Evolutionary conservation across 352 stramenopile genomes (phyloP).

Genomic region (Pythium oligandrum): DNA sequence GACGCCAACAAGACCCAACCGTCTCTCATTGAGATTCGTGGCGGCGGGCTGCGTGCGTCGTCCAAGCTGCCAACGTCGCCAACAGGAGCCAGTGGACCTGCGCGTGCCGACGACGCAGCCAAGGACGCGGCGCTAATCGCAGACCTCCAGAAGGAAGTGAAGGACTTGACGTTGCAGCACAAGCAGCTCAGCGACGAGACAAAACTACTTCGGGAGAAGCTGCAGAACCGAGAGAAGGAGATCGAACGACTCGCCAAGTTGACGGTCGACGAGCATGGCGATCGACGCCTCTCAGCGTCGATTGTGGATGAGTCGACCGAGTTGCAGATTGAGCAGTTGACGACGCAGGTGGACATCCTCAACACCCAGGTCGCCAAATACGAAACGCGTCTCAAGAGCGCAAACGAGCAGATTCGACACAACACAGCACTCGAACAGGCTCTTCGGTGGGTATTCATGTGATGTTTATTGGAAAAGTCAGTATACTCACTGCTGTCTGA

Average conservation of each 20-base stretch:
- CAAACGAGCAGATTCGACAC: slow-evolving; percentile 42
- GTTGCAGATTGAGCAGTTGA: slow-evolving; percentile 68
- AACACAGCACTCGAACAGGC: slow-evolving; percentile 44
- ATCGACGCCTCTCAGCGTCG: background rate
- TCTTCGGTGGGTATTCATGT: slow-evolving; percentile 9
- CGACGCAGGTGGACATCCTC: slow-evolving; percentile 61
- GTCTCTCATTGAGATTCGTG: slow-evolving; percentile 18
- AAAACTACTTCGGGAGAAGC: slow-evolving; percentile 40
- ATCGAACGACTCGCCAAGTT: slow-evolving; percentile 60
- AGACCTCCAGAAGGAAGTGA: slow-evolving; percentile 43
- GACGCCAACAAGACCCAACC: slow-evolving; percentile 18
- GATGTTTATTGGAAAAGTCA: too few species aligned
- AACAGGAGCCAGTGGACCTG: too few species aligned
- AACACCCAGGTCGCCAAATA: slow-evolving; percentile 83
- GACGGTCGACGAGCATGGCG: slow-evolving; percentile 15
- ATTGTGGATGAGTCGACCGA: slow-evolving; percentile 33
- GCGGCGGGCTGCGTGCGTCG: slow-evolving; percentile 12
- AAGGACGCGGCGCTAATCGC: slow-evolving; percentile 28
- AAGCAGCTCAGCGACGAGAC: slow-evolving; percentile 29
- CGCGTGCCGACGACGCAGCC: background rate
- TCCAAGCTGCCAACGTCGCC: background rate
- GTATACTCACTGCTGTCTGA: too few species aligned
- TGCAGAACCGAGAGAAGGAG: slow-evolving; percentile 63
- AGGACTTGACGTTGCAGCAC: slow-evolving; percentile 42
- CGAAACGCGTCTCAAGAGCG: slow-evolving; percentile 60